Percentiles rank a stretch among this genome's conserved stretches.
phyloP scores from a whole-genome alignment of 169 alveolate species.

The Eimeria necatrix region DNA sequence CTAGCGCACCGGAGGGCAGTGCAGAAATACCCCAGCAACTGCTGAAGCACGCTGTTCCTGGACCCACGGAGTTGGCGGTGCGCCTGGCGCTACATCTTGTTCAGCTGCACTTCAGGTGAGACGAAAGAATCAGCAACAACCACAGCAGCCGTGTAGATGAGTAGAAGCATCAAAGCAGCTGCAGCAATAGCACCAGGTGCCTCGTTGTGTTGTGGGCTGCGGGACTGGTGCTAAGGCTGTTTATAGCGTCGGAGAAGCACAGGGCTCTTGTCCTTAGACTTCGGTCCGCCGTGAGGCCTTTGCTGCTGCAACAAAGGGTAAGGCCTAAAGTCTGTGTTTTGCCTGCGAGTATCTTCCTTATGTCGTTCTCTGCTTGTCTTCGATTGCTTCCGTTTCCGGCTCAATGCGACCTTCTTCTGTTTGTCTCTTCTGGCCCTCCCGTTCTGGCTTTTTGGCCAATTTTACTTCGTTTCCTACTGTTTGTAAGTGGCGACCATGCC shows the following conservation, averaged over 20 bases:
- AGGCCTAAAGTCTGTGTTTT: not conserved
- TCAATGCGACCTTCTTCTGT: not conserved
- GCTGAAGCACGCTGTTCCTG: not conserved
- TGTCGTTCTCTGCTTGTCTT: not conserved
- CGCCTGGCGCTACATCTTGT: constrained; percentile 67
- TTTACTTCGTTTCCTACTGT: not conserved
- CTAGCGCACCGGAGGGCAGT: not conserved
- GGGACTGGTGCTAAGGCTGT: not conserved
- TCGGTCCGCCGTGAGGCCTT: constrained; percentile 11
- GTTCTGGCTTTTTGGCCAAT: not conserved
- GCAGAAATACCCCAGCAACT: not conserved
- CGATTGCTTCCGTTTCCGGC: not conserved
- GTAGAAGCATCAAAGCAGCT: not conserved
- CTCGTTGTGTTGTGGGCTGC: not conserved
- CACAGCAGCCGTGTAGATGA: not conserved
- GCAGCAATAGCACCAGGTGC: not conserved
- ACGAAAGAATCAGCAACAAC: not conserved
- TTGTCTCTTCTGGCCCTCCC: not conserved
- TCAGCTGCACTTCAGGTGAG: constrained; percentile 74
- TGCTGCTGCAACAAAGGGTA: constrained; percentile 37
- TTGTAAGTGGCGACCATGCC: not conserved
- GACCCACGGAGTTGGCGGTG: constrained; percentile 45
- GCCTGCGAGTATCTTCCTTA: not conserved
- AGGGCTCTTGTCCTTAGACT: not conserved
- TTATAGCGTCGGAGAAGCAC: not conserved